These are phyloP conservation scores for Pleurotus djamor DNA, from an alignment of 768 basidiomycete genomes.

Conservation along the genomic window DNA sequence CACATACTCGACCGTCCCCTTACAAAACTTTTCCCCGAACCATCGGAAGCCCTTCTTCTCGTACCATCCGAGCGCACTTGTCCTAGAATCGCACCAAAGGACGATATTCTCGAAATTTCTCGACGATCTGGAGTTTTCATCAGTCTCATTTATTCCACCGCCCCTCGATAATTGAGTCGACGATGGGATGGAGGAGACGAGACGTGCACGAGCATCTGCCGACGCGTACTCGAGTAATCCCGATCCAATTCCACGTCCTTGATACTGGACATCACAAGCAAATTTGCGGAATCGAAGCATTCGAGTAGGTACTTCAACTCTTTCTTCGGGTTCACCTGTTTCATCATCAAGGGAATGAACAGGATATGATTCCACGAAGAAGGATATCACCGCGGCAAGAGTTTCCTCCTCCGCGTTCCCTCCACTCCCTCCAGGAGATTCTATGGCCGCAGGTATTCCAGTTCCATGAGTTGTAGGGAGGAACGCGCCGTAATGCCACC, in stretches of 20 bases:
- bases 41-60: conserved; percentile 43
- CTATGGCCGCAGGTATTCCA: background rate
- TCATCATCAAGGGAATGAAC: conserved; percentile 21
- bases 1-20: conserved; percentile 52
- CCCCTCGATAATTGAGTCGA: background rate
- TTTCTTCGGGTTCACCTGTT: conserved; percentile 2
- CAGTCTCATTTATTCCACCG: background rate
- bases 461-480: conserved; percentile 15
- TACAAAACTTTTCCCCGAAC: conserved; percentile 54
- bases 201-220: conserved; percentile 22
- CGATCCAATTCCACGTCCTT: conserved; percentile 53
- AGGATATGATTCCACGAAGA: conserved; percentile 45
- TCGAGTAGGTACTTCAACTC: conserved; percentile 10
- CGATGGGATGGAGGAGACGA: no score
- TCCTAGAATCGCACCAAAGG: conserved; percentile 61
- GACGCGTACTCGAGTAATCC: conserved; percentile 40
- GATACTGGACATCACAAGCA: conserved; percentile 49
- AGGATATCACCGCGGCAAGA: conserved; percentile 54
- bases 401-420: conserved; percentile 12
- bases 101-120: conserved; percentile 32
- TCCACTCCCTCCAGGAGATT: background rate
- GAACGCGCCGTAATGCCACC: conserved; percentile 58
- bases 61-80: conserved; percentile 46
- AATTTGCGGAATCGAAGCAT: conserved; percentile 58
- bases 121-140: background rate